Evolutionary conservation across 345 rosid genomes (phyloP), one percentile per base, ranked within the genome.

Genomic region (Populus pruinosa): DNA sequence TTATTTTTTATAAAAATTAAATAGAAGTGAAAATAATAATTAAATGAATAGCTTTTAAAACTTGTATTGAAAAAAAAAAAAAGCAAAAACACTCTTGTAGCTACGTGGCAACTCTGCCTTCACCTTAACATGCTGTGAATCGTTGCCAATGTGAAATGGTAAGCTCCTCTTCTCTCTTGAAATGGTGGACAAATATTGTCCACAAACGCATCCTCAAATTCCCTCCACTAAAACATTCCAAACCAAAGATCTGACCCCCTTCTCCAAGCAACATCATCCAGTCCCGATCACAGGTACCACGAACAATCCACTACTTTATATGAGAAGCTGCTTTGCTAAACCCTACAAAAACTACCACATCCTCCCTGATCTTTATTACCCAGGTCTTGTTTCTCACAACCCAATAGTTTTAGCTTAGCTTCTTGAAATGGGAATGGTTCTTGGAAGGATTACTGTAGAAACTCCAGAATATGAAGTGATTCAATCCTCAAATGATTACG

Each of bases 361-460:
- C 53, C 53, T 47, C 17, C 20, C 53, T 47, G 18, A 14, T 47
- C 20, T 47, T 4, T 47, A 13, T 47, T 14, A 9, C 5, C 36
- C 10, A 39, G 10, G 43, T 39, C 43, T 39, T 39, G 8, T 39
- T 39, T 39, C 43, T 39, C 43, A 39, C 43, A 39, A 6, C 3
- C 6, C 17, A 47, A 14, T 47, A 47, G 53, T 47, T 4, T 3
- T 12, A 25, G 16, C 35, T 13, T 11, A 65, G 2, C 38, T 77
- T 69, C 70, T 71, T 71, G 78, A 83, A 0, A 92, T 94, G 97
- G 98, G 98, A 25, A 63, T 89, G 90, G 80, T 92, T 29, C 78
- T 94, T 20, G 97, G 98, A 31, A 94, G 82, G 76, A 91, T 94
- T 82, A 73, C 69, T 1, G 98, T 92, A 3, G 96, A 92, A 78